Percentiles rank a stretch among this genome's conserved stretches.
phyloP scores from a whole-genome alignment of 2,329 filamentous ascomycete genomes.

The Plectosphaerella cucumerina region DNA sequence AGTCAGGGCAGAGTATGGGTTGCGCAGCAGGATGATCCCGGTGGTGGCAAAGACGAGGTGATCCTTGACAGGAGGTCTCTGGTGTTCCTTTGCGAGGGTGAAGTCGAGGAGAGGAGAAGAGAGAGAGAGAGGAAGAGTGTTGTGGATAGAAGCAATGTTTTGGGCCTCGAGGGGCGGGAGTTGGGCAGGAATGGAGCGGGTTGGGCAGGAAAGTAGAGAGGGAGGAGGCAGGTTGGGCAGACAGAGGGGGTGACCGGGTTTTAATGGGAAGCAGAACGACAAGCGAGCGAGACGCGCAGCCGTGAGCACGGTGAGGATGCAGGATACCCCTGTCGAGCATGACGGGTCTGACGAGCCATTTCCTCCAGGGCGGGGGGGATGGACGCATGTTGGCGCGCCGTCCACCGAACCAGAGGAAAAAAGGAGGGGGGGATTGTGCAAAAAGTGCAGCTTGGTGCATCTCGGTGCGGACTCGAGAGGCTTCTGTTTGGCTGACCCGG shows the following conservation, averaged over 20 bases:
- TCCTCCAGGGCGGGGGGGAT: background rate
- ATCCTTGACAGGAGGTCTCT: conserved; percentile 10
- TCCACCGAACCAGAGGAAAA: conserved; percentile 2
- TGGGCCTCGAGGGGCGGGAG: conserved; percentile 10
- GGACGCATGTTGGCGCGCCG: background rate
- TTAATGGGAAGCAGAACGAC: conserved; percentile 21
- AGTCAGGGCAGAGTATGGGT: conserved; percentile 9
- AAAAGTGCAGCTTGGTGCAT: background rate
- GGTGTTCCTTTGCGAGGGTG: conserved; percentile 7
- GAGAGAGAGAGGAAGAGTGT: conserved; percentile 10
- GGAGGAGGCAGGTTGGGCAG: conserved; percentile 30
- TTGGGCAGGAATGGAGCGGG: conserved; percentile 15
- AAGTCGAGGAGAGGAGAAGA: conserved; percentile 4
- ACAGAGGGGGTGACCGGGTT: conserved; percentile 33
- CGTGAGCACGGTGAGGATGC: conserved; percentile 1
- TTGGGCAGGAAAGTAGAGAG: conserved; percentile 24
- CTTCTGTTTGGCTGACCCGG: conserved; percentile 4
- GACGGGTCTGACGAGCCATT: conserved; percentile 2
- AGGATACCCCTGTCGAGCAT: conserved; percentile 2
- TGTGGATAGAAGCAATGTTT: conserved; percentile 9
- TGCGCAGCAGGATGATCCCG: conserved; percentile 12
- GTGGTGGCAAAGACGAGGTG: conserved; percentile 9
- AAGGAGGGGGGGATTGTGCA: background rate
- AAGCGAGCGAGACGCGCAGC: background rate
- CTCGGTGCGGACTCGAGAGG: background rate